These are phyloP conservation scores for Backusella luteola DNA, from an alignment of 192 early-diverging fungal genomes.

Conservation along the genomic window DNA sequence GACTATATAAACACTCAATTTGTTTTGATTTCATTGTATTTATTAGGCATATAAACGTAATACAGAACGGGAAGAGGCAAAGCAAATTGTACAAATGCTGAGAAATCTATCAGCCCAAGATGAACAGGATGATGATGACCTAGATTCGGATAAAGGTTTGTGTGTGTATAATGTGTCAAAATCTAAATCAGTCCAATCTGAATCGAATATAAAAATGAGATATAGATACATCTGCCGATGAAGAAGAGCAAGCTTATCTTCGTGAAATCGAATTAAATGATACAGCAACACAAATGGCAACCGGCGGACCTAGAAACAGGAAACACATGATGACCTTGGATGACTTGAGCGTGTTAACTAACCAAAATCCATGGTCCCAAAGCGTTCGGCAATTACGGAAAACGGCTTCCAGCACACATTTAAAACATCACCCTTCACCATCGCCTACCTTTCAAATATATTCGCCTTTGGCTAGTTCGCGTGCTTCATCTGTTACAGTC, in stretches of 20 bases:
- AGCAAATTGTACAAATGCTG: constrained; percentile 29
- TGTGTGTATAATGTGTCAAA: not conserved
- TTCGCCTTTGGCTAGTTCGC: not conserved
- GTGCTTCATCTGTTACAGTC: constrained; percentile 5
- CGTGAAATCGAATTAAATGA: constrained; percentile 21
- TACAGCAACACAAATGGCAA: not conserved
- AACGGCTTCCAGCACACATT: not conserved
- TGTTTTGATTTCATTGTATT: not conserved
- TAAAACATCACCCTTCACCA: not conserved
- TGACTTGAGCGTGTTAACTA: not conserved
- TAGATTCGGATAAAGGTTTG: not conserved
- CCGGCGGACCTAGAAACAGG: not conserved
- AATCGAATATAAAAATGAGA: not conserved
- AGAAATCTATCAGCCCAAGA: constrained; percentile 21
- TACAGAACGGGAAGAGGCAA: constrained; percentile 16
- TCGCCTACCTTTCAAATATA: not conserved
- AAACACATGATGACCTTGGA: not conserved
- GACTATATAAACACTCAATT: not conserved
- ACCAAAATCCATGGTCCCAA: not conserved
- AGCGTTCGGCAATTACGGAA: not conserved
- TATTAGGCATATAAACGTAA: constrained; percentile 19
- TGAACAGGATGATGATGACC: constrained; percentile 15
- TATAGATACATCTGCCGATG: constrained; percentile 19
- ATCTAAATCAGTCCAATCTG: not conserved
- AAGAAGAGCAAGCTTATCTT: constrained; percentile 36